Evolutionary conservation across 2,329 filamentous ascomycete genomes (phyloP).

Genomic region (Monosporascus ibericus): DNA sequence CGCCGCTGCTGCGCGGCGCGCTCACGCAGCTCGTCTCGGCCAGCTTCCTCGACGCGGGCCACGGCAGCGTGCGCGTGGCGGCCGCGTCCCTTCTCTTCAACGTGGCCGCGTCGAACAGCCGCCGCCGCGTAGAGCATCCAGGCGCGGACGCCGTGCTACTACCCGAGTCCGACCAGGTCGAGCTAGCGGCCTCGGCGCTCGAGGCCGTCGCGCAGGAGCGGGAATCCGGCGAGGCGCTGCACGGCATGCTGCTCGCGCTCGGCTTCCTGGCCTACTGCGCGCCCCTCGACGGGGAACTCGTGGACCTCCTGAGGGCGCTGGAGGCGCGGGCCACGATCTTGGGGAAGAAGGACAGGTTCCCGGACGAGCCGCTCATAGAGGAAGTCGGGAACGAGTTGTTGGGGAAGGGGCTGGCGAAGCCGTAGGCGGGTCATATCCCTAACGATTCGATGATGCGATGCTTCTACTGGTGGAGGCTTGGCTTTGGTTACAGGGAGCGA

Average conservation of each 20-base stretch:
- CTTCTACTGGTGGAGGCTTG: no score
- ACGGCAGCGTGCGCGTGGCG: slow-evolving; percentile 70
- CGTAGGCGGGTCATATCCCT: slow-evolving; percentile 4
- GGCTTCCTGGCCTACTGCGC: slow-evolving; percentile 71
- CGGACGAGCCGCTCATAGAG: slow-evolving; percentile 49
- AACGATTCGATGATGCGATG: no score
- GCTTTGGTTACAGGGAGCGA: no score
- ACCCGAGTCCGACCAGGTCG: slow-evolving; percentile 66
- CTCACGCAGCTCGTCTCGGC: slow-evolving; percentile 67
- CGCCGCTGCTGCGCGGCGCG: slow-evolving; percentile 41
- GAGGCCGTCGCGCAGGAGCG: slow-evolving; percentile 62
- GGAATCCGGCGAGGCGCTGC: slow-evolving; percentile 63
- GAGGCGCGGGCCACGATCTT: slow-evolving; percentile 63
- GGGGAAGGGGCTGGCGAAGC: slow-evolving; percentile 40
- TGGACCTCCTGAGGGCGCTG: slow-evolving; percentile 72
- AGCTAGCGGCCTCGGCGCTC: slow-evolving; percentile 72
- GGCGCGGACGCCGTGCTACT: slow-evolving; percentile 32
- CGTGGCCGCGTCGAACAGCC: slow-evolving; percentile 39
- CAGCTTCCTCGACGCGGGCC: slow-evolving; percentile 70
- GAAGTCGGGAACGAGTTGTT: slow-evolving; percentile 49
- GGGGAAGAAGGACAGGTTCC: slow-evolving; percentile 51
- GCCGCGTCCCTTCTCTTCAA: slow-evolving; percentile 83
- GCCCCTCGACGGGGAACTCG: slow-evolving; percentile 65
- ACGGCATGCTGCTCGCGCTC: slow-evolving; percentile 69
- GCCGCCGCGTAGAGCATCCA: no score